phyloP scores from a whole-genome alignment of 192 early-diverging fungal species.

The Backusella morwellensis region DNA sequence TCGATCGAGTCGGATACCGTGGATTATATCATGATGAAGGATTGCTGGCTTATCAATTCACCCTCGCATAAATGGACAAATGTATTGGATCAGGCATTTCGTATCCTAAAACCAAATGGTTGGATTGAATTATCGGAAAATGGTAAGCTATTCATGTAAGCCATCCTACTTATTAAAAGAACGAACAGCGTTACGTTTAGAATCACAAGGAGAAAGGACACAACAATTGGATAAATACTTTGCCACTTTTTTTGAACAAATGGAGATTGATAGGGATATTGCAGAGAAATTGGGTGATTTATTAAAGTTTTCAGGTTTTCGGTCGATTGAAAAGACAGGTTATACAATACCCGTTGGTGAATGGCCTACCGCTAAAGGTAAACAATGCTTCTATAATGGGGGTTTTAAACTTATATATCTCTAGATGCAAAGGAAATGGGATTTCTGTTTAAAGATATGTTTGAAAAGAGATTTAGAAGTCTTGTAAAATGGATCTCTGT shows the following conservation, averaged over 20 bases:
- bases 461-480: background rate
- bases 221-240: background rate
- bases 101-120: constrained; percentile 29
- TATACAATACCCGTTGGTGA: constrained; percentile 26
- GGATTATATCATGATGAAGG: constrained; percentile 21
- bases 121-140: constrained; percentile 28
- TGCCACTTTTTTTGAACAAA: background rate
- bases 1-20: background rate
- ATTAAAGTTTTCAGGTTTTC: background rate
- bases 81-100: constrained; percentile 21
- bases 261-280: background rate
- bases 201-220: background rate
- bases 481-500: constrained; percentile 9
- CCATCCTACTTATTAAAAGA: background rate
- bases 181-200: background rate
- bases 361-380: constrained; percentile 24
- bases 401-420: background rate
- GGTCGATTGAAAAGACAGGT: background rate
- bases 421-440: constrained; percentile 26
- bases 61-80: constrained; percentile 17
- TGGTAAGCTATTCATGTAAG: background rate
- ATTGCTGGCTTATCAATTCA: constrained; percentile 15
- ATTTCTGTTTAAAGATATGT: constrained; percentile 26
- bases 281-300: background rate
- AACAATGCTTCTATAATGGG: background rate